phyloP scores from a whole-genome alignment of 78 protist genomes.

The Isochrysis galbana region DNA sequence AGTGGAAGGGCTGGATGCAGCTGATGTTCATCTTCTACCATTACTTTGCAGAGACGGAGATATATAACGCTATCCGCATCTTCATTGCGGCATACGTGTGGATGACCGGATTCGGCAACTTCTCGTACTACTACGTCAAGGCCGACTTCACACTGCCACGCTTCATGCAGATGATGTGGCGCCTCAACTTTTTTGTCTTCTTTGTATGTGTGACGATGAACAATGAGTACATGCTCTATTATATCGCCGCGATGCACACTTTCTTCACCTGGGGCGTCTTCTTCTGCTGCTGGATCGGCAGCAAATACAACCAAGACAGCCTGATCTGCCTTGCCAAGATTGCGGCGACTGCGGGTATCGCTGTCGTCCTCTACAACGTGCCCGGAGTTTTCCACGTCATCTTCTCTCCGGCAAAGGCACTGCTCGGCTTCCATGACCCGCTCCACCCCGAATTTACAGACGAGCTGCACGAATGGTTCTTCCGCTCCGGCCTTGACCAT shows the following conservation, averaged over 20 bases:
- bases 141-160: neutral
- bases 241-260: constrained; percentile 62
- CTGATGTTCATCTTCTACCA: constrained; percentile 65
- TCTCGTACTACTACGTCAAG: constrained; percentile 37
- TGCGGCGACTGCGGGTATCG: neutral
- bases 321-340: constrained; percentile 33
- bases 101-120: constrained; percentile 80
- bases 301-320: neutral
- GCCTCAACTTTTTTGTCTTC: constrained; percentile 58
- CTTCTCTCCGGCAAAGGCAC: neutral
- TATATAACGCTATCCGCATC: constrained; percentile 64
- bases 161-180: constrained; percentile 43
- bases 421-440: neutral
- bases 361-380: neutral
- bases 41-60: constrained; percentile 53
- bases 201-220: constrained; percentile 34
- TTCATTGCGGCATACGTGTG: constrained; percentile 73
- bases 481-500: constrained; percentile 66
- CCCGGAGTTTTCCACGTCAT: constrained; percentile 14
- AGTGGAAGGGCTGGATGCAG: constrained; percentile 85
- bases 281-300: neutral
- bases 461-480: constrained; percentile 63
- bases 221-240: constrained; percentile 59
- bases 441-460: neutral
- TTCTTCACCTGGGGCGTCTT: constrained; percentile 49